A percentile compares a stretch with the other conserved stretches of the same genome.
Conservation (phyloP, 192 early-diverging fungal species). For the Entomortierella beljakovae region DNA sequence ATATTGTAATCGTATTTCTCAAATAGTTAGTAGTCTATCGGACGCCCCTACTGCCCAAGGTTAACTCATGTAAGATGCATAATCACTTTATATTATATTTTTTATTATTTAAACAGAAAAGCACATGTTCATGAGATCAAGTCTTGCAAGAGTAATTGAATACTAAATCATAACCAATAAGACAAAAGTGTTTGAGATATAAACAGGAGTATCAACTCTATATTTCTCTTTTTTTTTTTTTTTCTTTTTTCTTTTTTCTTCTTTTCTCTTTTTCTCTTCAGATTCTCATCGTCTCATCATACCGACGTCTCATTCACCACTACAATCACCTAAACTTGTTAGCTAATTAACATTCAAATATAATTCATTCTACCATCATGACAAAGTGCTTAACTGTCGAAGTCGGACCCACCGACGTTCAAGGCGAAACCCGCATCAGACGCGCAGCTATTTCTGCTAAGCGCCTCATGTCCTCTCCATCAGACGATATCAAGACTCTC, state of each 20-base stretch:
- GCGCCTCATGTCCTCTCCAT: slow-evolving; percentile 57
- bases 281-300: slow-evolving; percentile 18
- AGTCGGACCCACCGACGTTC: slow-evolving; percentile 48
- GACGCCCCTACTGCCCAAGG: too few relatives aligned
- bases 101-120: not conserved
- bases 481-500: slow-evolving; percentile 68
- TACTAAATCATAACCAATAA: not conserved
- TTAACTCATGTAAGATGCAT: too few relatives aligned
- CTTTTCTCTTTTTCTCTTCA: slow-evolving; percentile 16
- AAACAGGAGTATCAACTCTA: not conserved
- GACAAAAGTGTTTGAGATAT: not conserved
- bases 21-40: too few relatives aligned
- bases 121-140: not conserved
- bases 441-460: slow-evolving; percentile 60
- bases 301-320: slow-evolving; percentile 3
- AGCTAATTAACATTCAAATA: slow-evolving; percentile 4
- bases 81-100: too few relatives aligned
- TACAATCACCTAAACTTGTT: not conserved
- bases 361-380: slow-evolving; percentile 31
- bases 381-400: slow-evolving; percentile 56
- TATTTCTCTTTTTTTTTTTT: too few relatives aligned
- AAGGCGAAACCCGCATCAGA: slow-evolving; percentile 58
- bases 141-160: not conserved
- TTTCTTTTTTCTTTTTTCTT: slow-evolving; percentile 15
- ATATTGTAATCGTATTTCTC: too few relatives aligned